Percentiles rank a stretch among this genome's conserved stretches.
Evolutionary conservation across 257 asterid genomes (phyloP).

Genomic region (Petunia secreta): DNA sequence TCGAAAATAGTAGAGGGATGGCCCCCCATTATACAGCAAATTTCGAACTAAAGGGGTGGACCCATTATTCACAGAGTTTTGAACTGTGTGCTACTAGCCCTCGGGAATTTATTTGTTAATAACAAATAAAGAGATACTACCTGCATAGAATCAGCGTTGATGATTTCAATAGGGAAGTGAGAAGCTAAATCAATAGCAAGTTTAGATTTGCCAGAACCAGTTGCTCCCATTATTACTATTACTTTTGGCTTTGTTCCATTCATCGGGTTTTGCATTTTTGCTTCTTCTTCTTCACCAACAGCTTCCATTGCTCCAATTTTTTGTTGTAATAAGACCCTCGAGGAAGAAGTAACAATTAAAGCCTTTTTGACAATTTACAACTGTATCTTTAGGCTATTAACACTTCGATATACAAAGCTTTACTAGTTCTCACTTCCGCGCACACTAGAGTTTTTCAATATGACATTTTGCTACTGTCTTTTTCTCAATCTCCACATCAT

Average conservation of each 20-base stretch:
- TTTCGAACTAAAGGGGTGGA: neutral
- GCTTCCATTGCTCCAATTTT: neutral
- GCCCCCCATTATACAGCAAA: neutral
- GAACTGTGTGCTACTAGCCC: neutral
- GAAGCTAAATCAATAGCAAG: conserved; percentile 83
- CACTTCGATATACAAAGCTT: neutral
- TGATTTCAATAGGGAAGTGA: conserved; percentile 77
- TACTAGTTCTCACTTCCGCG: too few species aligned
- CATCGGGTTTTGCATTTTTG: conserved; percentile 22
- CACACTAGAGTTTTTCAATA: too few species aligned
- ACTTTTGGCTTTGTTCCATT: conserved; percentile 52
- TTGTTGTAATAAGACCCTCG: neutral
- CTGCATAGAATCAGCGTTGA: conserved; percentile 99
- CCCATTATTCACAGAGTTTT: neutral
- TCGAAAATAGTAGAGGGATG: too few species aligned
- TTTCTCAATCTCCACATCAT: too few species aligned
- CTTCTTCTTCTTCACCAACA: neutral
- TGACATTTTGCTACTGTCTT: too few species aligned
- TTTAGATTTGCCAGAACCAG: conserved; percentile 88
- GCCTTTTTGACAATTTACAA: neutral
- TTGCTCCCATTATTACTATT: conserved; percentile 80
- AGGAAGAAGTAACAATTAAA: neutral
- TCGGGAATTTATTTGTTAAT: too few species aligned
- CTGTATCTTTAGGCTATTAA: neutral
- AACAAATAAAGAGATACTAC: conserved; percentile 29